phyloP scores from a whole-genome alignment of 306 rosid genomes.

The Psophocarpus tetragonolobus region DNA sequence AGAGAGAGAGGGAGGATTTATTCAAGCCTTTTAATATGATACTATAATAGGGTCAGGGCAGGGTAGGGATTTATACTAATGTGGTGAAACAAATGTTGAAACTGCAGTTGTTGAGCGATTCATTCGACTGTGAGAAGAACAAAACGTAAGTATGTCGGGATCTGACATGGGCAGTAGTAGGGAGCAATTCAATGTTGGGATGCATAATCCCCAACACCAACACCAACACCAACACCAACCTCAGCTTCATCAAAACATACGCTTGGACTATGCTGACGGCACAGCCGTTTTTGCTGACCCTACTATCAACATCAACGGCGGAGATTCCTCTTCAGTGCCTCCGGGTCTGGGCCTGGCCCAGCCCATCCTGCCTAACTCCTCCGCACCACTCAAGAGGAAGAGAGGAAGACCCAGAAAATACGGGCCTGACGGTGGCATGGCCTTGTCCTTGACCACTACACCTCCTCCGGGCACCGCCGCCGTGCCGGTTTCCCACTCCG shows the following conservation, averaged over 20 bases:
- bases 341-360: background rate
- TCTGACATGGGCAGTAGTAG: slow-evolving; percentile 61
- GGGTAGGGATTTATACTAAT: slow-evolving; percentile 19
- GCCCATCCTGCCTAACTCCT: slow-evolving; percentile 16
- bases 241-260: slow-evolving; percentile 39
- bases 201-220: slow-evolving; percentile 38
- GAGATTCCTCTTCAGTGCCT: background rate
- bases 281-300: slow-evolving; percentile 40
- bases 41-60: slow-evolving; percentile 4
- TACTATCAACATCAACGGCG: slow-evolving; percentile 12
- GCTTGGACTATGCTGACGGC: slow-evolving; percentile 50
- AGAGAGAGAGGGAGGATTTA: background rate
- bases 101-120: slow-evolving; percentile 4
- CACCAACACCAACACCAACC: background rate
- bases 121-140: background rate
- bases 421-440: slow-evolving; percentile 65
- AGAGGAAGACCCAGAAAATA: slow-evolving; percentile 87
- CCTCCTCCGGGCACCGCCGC: background rate
- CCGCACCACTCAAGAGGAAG: slow-evolving; percentile 57
- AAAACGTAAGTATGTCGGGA: slow-evolving; percentile 53
- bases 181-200: slow-evolving; percentile 49
- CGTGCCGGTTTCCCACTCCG: slow-evolving; percentile 21
- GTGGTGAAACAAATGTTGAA: background rate
- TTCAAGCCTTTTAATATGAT: background rate
- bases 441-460: slow-evolving; percentile 39